Base-by-base conservation (phyloP, 2,329 filamentous ascomycete genomes). In the Claviceps pazoutovae region DNA sequence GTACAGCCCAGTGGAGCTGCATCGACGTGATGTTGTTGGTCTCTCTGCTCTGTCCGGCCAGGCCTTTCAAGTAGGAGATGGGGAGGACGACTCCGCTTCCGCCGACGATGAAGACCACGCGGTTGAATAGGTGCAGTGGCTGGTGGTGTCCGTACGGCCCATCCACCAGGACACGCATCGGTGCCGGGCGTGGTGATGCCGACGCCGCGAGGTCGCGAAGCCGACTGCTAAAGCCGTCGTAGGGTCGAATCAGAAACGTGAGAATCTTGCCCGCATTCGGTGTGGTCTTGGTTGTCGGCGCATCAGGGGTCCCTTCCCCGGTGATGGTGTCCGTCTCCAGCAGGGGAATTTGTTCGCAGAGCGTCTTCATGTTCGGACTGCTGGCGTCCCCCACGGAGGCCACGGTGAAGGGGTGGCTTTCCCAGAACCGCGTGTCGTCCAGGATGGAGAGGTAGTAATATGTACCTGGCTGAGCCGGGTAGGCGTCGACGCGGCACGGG, bases 371-470 rank as follows among this genome's bases (percentile, higher is more conserved):
- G 16, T 16, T 45, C 0, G 38, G 48, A 9, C 58, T 26, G 1
- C 51, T 51, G 26, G 57, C 49, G 37, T 61, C 57, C 2, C 52
- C 43, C 1, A 65, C 56, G 8, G 60, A 62, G 1, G 70, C 70
- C 11, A 75, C 67, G 0, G 73, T 75, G 49, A 76, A 76, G 0
- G 74, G 74, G 45, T 76, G 74, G 53, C 70, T 74, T 53, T 76
- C 71, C 74, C 73, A 76, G 49, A 66, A 67, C 1, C 63, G 59
- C 13, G 60, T 51, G 21, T 65, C 65, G 47, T 69, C 63, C 4
- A 74, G 64, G 6, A 72, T 61, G 47, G 71, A 68, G 1, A 75
- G 55, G 51, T 72, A 75, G 56, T 71, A 75, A 56, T 66, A 74
- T 0, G 69, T 73, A 0, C 73, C 73, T 0, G 72, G 66, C 0